These are phyloP conservation scores for Penicillium parvum DNA, from an alignment of 495 filamentous ascomycete genomes.

Conservation along the genomic window DNA sequence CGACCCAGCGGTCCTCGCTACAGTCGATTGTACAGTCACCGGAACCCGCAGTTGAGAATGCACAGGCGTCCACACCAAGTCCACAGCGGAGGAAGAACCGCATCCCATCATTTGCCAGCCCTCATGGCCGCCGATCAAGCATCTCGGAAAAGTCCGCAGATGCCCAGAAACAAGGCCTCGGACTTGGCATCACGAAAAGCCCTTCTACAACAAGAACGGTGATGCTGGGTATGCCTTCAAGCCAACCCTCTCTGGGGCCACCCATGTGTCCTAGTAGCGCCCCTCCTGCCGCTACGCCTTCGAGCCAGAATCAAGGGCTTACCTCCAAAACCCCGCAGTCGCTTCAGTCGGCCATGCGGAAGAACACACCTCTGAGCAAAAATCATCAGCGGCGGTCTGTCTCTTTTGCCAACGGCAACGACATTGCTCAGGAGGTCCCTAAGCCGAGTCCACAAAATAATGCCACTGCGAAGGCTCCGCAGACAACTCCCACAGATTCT, in stretches of 20 bases:
- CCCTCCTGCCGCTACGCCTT: background rate
- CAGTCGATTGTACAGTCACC: too few relatives aligned
- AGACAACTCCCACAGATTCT: background rate
- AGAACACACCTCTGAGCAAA: background rate
- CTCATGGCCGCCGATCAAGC: conserved; percentile 14
- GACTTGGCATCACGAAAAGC: conserved; percentile 30
- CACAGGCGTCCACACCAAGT: background rate
- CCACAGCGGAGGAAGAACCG: conserved; percentile 10
- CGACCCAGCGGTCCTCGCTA: too few relatives aligned
- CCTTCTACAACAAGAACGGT: conserved; percentile 16
- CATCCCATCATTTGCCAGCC: conserved; percentile 23
- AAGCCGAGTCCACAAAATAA: background rate
- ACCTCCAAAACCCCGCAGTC: conserved; percentile 6
- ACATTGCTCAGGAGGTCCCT: background rate
- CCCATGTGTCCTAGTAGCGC: background rate
- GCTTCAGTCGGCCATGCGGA: background rate
- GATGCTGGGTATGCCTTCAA: conserved; percentile 1
- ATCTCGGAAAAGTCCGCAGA: background rate
- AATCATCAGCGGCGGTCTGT: background rate
- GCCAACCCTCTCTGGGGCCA: background rate
- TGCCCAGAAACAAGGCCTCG: conserved; percentile 13
- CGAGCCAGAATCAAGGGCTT: too few relatives aligned
- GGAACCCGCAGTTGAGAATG: background rate
- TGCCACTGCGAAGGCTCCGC: background rate
- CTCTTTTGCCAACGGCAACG: background rate